A percentile compares a stretch with the other conserved stretches of the same genome.
These are phyloP conservation scores for Arxiozyma heterogenica DNA, from an alignment of 1,139 yeast genomes.

Conservation along the genomic window DNA sequence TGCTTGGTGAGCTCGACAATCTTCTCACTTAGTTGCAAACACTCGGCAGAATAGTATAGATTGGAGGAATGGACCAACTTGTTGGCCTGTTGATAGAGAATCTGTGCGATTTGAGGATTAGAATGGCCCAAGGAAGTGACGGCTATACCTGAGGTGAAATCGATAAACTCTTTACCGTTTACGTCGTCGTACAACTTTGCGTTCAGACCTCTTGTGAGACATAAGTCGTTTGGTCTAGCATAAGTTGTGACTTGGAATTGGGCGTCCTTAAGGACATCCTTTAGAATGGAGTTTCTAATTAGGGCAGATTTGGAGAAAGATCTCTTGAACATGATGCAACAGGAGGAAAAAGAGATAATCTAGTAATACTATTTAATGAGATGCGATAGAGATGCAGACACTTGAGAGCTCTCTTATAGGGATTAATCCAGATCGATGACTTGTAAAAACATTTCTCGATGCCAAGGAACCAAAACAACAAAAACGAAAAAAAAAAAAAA, in stretches of 20 bases:
- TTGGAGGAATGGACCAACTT: constrained; percentile 79
- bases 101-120: constrained; percentile 59
- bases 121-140: constrained; percentile 93
- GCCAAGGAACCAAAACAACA: too few relatives aligned
- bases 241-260: constrained; percentile 29
- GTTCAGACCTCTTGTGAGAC: constrained; percentile 28
- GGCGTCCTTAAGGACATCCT: constrained; percentile 6
- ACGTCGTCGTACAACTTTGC: constrained; percentile 41
- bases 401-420: too few relatives aligned
- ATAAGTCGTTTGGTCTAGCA: constrained; percentile 28
- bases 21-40: constrained; percentile 67
- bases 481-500: not conserved
- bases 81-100: constrained; percentile 61
- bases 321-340: constrained; percentile 15
- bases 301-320: constrained; percentile 11
- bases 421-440: too few relatives aligned
- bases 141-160: constrained; percentile 92
- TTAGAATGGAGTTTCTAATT: constrained; percentile 2
- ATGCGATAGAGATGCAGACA: not conserved
- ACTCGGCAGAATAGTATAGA: constrained; percentile 73
- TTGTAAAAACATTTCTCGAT: too few relatives aligned
- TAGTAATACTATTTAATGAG: not conserved
- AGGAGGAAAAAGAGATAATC: too few relatives aligned
- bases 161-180: constrained; percentile 69
- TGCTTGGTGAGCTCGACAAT: constrained; percentile 59